phyloP scores from a whole-genome alignment of 2,329 filamentous ascomycete genomes.

The Hymenoscyphus fructigenus region DNA sequence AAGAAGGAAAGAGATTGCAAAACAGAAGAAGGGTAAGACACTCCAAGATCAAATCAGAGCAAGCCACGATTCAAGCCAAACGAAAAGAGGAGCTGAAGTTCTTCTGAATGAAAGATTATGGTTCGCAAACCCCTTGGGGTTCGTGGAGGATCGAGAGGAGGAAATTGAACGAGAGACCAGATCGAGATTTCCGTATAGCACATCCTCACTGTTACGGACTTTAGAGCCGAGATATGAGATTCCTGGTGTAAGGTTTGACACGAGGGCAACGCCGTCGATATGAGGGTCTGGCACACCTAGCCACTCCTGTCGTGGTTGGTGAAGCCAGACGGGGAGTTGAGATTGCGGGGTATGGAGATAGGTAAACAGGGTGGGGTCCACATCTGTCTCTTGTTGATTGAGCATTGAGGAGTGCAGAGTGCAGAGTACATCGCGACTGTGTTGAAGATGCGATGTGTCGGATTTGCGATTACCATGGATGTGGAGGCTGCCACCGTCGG shows the following conservation, averaged over 20 bases:
- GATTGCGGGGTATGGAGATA: slow-evolving; percentile 4
- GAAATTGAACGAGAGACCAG: neutral
- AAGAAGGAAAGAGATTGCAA: neutral
- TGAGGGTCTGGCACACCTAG: neutral
- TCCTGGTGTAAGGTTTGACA: neutral
- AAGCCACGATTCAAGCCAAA: slow-evolving; percentile 5
- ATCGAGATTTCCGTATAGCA: neutral
- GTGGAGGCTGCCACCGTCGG: neutral
- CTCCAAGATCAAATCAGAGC: slow-evolving; percentile 1
- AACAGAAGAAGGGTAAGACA: neutral
- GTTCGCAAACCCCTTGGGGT: neutral
- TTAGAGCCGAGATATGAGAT: neutral
- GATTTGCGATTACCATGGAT: slow-evolving; percentile 1
- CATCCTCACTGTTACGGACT: neutral
- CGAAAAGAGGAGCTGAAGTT: neutral
- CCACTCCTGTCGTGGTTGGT: neutral
- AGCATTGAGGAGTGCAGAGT: neutral
- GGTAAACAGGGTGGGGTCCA: slow-evolving; percentile 1
- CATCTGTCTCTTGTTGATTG: neutral
- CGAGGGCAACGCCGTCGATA: neutral
- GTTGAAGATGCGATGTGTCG: slow-evolving; percentile 5
- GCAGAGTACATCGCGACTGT: neutral
- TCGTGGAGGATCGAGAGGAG: neutral
- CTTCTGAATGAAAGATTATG: neutral
- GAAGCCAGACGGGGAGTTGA: neutral